phyloP scores from a whole-genome alignment of 139 green algal genomes.

The Pleodorina starrii region DNA sequence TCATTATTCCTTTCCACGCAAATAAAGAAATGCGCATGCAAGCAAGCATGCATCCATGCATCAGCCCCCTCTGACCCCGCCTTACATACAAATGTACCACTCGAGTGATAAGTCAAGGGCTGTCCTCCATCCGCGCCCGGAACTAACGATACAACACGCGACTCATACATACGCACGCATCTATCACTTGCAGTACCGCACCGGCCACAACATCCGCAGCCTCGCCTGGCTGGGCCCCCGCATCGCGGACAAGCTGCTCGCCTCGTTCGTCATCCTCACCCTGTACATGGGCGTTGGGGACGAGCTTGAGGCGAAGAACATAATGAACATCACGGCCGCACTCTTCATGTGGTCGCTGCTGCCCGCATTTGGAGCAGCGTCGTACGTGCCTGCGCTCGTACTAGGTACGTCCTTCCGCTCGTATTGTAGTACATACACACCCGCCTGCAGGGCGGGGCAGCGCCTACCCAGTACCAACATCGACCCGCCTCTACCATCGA shows the following conservation, averaged over 20 bases:
- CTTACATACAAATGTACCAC: too few species aligned
- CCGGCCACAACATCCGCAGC: slow-evolving; percentile 74
- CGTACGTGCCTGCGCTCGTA: slow-evolving; percentile 85
- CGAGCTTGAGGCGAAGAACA: slow-evolving; percentile 54
- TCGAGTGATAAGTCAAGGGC: too few species aligned
- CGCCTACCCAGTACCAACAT: not conserved
- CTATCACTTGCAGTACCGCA: slow-evolving; percentile 81
- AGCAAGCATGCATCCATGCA: too few species aligned
- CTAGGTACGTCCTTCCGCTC: slow-evolving; percentile 61
- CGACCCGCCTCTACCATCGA: too few species aligned
- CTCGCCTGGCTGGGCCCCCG: slow-evolving; percentile 73
- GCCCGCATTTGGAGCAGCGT: slow-evolving; percentile 78
- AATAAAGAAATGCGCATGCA: too few species aligned
- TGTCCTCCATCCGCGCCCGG: too few species aligned
- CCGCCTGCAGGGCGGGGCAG: not conserved
- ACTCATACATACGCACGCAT: too few species aligned
- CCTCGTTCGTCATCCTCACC: slow-evolving; percentile 52
- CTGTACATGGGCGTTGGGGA: slow-evolving; percentile 53
- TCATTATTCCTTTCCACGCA: too few species aligned
- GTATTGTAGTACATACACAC: not conserved
- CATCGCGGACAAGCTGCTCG: slow-evolving; percentile 79
- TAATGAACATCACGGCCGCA: slow-evolving; percentile 80
- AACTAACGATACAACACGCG: too few species aligned
- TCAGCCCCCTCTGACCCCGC: too few species aligned
- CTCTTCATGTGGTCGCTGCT: slow-evolving; percentile 78